A percentile compares a stretch with the other conserved stretches of the same genome.
These are phyloP conservation scores for Didymella keratinophila DNA, from an alignment of 2,329 filamentous ascomycete species.

Conservation along the genomic window DNA sequence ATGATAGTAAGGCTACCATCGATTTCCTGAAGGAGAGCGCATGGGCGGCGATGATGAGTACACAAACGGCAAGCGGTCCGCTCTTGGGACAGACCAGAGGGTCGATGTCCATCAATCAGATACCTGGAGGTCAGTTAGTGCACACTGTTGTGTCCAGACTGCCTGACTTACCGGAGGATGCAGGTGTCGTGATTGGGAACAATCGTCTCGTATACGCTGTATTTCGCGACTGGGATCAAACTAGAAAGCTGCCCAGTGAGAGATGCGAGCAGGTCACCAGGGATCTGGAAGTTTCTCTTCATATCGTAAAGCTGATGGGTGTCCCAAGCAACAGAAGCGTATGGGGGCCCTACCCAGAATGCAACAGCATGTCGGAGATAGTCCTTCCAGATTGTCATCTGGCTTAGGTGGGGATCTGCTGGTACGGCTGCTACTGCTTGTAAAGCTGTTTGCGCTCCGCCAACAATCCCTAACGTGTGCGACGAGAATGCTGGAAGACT, in stretches of 20 bases:
- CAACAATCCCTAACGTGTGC: background rate
- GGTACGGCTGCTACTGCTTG: background rate
- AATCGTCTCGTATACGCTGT: slow-evolving; percentile 14
- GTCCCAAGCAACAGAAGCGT: slow-evolving; percentile 1
- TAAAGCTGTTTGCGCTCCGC: background rate
- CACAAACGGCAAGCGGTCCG: slow-evolving; percentile 21
- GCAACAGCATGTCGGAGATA: background rate
- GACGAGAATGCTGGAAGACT: background rate
- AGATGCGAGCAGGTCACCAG: slow-evolving; percentile 2
- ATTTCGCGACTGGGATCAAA: slow-evolving; percentile 1
- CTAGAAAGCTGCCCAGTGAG: slow-evolving; percentile 13
- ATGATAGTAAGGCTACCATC: slow-evolving; percentile 19
- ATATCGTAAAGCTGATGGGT: background rate
- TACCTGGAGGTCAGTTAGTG: background rate
- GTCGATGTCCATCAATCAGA: slow-evolving; percentile 16
- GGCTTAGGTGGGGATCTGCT: background rate
- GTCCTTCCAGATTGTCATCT: background rate
- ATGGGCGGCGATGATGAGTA: slow-evolving; percentile 13
- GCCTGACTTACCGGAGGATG: slow-evolving; percentile 12
- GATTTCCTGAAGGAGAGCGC: slow-evolving; percentile 25
- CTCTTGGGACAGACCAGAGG: slow-evolving; percentile 10
- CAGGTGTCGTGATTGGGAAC: slow-evolving; percentile 14
- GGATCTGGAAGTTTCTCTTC: slow-evolving; percentile 8
- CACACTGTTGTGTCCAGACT: too few species aligned
- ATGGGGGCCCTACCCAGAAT: slow-evolving; percentile 1